Base-by-base conservation (phyloP, 108 stramenopile genomes). In the Nitzschia inconspicua region DNA sequence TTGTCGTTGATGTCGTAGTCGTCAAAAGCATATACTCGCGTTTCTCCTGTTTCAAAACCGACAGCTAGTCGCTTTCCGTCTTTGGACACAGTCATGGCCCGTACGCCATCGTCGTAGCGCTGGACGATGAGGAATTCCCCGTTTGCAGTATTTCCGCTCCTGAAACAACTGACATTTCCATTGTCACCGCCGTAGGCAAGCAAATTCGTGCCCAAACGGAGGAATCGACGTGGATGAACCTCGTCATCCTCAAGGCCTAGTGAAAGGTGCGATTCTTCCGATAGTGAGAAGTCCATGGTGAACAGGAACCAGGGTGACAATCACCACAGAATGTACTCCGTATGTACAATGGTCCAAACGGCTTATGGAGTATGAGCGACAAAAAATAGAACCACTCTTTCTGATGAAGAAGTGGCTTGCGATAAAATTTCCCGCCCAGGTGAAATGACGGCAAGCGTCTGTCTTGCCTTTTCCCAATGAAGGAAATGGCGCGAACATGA, bases 131-230 rank as follows among this genome's bases (percentile, higher is more conserved):
- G 28, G 50, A 60, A 58, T 19, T 24, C 26, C 28, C 19, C 4
- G 19, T 43, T 44, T 16, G 26, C 24, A 14, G 31, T 41, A n/a
- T 26, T 49, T n/a, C n/a, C 35, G 34, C 4, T 23, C 18, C 24
- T 23, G 4, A 31, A 19, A 23, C 44, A 61, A 41, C 51, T 62
- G 39, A 90, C 47, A n/a, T 27, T 31, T 4, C 89, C 89, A 56
- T 84, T 75, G 36, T 83, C 79, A 9, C 85, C 89, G 31, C 89
- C 89, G 64, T 84, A 86, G 14, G 83, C 78, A 8, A 90, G 44
- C 10, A 85, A 5, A 22, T 70, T 60, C 20, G 40, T 44, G 23
- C 64, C 58, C 41, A 75, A 26, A 20, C 30, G 35, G 4, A 66
- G 31, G 16, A 73, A 48, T 6, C 72, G 68, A 11, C 78, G 78